Evolutionary conservation across 2,329 filamentous ascomycete species (phyloP).

Genomic region (Microsporum ferrugineum): DNA sequence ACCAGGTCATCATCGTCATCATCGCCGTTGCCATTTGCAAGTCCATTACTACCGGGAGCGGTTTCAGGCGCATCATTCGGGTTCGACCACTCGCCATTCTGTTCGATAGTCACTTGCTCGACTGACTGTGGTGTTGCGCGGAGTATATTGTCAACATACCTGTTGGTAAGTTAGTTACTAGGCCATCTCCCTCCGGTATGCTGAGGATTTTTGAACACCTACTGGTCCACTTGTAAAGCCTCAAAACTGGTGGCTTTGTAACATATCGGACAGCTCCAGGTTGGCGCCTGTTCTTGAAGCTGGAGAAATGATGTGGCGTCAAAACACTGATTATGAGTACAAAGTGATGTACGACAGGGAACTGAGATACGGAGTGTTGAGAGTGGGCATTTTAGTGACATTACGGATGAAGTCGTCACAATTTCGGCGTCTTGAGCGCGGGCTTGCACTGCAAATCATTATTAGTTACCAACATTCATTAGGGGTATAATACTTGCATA

Average conservation of each 20-base stretch:
- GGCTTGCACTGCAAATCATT: conserved; percentile 51
- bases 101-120: conserved; percentile 84
- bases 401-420: conserved; percentile 71
- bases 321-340: conserved; percentile 88
- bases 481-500: neutral
- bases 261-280: conserved; percentile 93
- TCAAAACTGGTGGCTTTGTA: conserved; percentile 73
- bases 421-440: conserved; percentile 82
- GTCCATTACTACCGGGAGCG: conserved; percentile 27
- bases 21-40: conserved; percentile 35
- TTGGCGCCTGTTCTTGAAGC: conserved; percentile 88
- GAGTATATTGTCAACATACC: conserved; percentile 81
- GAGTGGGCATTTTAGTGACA: conserved; percentile 86
- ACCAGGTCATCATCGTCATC: conserved; percentile 41
- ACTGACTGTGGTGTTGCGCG: conserved; percentile 56
- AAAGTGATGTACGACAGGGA: conserved; percentile 68
- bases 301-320: conserved; percentile 87
- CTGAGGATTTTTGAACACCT: conserved; percentile 26
- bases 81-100: conserved; percentile 64
- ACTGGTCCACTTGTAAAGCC: conserved; percentile 77
- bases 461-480: neutral
- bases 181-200: neutral
- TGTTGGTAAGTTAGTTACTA: conserved; percentile 24
- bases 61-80: conserved; percentile 32
- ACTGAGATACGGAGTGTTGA: conserved; percentile 71